Evolutionary conservation across 495 filamentous ascomycete species (phyloP), one percentile per base, ranked within the genome.

Genomic region (Filosporella fistucella): DNA sequence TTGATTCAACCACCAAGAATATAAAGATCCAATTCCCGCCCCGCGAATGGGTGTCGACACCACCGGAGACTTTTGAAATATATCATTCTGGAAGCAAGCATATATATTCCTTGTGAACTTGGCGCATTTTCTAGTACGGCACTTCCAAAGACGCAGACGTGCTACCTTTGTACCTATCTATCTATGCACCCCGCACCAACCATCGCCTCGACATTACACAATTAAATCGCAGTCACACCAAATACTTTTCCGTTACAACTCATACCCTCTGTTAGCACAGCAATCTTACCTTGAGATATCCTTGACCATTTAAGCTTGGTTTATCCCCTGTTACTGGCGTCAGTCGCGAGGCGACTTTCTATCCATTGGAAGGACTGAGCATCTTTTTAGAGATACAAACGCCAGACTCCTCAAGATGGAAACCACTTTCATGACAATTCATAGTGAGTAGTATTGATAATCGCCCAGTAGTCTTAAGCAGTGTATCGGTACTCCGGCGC

Each of bases 371-470:
- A 47, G 36, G 43, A 52, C 56, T 59, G 56, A 52, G 52, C 44
- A 59, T 55, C 56, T 55, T 59, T 44, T 56, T 52, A 53, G 48
- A 55, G 56, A 55, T 55, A 52, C 47, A 55, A 55, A 58, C 36
- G 49, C 52, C 45, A 54, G 45, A 24, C 38, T 49, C 45, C 38
- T 58, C 64, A 67, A 55, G 60, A 93, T 93, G 88, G 89, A 93
- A 68, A 87, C 85, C 54, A 95, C 89, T 34, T 94, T 94, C 70
- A 94, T 95, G 69, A 89, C 89, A 52, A 94, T 94, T 55, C 89
- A 94, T 66, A 88, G 89, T 82, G 66, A 69, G 84, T 77, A 16
- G 10, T 14, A 4, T 4, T 25, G 39, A 30, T 11, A 2, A 29
- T 51, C 56, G 30, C 39, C 13, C 14, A 38, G 35, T 13, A 21